Conservation (phyloP, 2,329 filamentous ascomycete species). For the Rutstroemia sp. region DNA sequence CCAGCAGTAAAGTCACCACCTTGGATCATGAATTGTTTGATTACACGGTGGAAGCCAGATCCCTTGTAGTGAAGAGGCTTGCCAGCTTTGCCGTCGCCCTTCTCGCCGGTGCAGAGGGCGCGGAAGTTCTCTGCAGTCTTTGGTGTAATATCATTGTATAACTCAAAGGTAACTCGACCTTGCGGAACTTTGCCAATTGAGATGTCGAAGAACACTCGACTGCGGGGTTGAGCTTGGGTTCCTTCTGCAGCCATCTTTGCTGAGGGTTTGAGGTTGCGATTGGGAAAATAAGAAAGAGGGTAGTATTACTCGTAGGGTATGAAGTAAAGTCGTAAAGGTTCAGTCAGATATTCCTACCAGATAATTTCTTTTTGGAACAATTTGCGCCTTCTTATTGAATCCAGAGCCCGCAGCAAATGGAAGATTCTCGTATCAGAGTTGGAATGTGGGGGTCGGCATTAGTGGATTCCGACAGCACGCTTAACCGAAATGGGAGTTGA, state of each 20-base stretch:
- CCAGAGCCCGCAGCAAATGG: constrained; percentile 6
- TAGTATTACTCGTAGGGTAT: not conserved
- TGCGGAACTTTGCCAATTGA: constrained; percentile 65
- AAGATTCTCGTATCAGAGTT: constrained; percentile 7
- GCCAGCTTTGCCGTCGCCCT: constrained; percentile 72
- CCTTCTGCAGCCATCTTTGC: constrained; percentile 33
- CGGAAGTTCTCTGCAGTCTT: constrained; percentile 98
- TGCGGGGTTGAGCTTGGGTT: constrained; percentile 27
- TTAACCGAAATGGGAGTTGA: constrained; percentile 1
- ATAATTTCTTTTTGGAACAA: not conserved
- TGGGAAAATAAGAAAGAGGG: not conserved
- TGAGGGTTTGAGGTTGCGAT: constrained; percentile 13
- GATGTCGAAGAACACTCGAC: constrained; percentile 91
- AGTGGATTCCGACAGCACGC: not conserved
- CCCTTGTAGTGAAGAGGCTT: constrained; percentile 91
- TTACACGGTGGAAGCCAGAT: constrained; percentile 88
- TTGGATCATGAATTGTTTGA: constrained; percentile 98
- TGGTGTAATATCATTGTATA: constrained; percentile 71
- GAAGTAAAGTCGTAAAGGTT: not conserved
- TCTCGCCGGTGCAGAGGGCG: constrained; percentile 88
- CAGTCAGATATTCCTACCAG: too few species aligned
- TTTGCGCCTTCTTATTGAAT: not conserved
- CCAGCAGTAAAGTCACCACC: constrained; percentile 94
- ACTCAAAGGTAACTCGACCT: constrained; percentile 80
- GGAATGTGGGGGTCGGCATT: constrained; percentile 10